A percentile compares a stretch with the other conserved stretches of the same genome.
Evolutionary conservation across 805 yeast species (phyloP).

Genomic region (Nematodospora valgi): DNA sequence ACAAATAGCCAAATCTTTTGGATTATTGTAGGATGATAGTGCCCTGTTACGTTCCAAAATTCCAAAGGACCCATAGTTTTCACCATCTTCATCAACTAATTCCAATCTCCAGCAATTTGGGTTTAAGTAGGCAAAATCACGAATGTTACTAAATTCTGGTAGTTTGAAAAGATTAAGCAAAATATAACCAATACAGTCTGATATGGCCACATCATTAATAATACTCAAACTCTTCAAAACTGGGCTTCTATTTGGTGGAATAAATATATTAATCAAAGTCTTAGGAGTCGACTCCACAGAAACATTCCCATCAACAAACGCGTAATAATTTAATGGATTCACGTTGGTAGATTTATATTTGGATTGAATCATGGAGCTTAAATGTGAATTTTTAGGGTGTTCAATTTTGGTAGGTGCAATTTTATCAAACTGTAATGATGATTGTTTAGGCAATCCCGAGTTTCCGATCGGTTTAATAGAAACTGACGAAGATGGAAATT

Average conservation of each 20-base stretch:
- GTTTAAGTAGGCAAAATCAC: constrained; percentile 24
- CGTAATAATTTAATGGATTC: constrained; percentile 44
- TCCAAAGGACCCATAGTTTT: constrained; percentile 90
- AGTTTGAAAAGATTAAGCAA: constrained; percentile 26
- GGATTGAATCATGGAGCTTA: constrained; percentile 43
- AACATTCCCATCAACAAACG: constrained; percentile 19
- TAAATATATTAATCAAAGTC: constrained; percentile 22
- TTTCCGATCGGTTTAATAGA: constrained; percentile 1
- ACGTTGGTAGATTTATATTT: constrained; percentile 30
- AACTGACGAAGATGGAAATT: neutral
- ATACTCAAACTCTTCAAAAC: constrained; percentile 20
- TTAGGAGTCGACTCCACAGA: constrained; percentile 7
- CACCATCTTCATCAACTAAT: constrained; percentile 90
- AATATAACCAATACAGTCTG: constrained; percentile 41
- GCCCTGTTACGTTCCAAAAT: constrained; percentile 67
- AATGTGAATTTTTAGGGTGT: constrained; percentile 25
- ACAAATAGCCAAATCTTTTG: constrained; percentile 77
- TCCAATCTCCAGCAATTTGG: constrained; percentile 76
- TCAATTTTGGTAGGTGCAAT: constrained; percentile 16
- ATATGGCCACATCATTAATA: constrained; percentile 25
- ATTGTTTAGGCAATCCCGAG: constrained; percentile 4
- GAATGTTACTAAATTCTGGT: constrained; percentile 17
- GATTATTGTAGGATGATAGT: constrained; percentile 68
- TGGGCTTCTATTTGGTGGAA: constrained; percentile 31
- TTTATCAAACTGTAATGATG: constrained; percentile 20